Conservation (phyloP, 768 basidiomycete genomes). For the Lyophyllum semitale region DNA sequence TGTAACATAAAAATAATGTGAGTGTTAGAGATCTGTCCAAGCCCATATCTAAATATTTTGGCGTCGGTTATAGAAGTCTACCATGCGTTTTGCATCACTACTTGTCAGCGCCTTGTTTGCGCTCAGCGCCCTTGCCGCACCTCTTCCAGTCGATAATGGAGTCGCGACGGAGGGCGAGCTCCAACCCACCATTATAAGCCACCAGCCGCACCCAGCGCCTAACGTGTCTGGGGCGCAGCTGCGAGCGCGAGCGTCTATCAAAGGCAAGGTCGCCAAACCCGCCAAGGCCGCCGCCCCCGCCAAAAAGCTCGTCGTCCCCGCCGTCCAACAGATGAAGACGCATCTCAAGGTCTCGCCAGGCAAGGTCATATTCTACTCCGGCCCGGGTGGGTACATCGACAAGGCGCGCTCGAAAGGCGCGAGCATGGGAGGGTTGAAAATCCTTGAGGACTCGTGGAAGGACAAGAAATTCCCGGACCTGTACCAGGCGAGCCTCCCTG, state of each 20-base stretch:
- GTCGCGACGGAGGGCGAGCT: neutral
- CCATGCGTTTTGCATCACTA: conserved; percentile 2
- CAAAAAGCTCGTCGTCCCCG: neutral
- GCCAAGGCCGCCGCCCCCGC: neutral
- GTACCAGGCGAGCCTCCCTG: neutral
- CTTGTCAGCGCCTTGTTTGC: conserved; percentile 2
- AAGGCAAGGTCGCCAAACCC: neutral
- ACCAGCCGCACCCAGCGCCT: neutral
- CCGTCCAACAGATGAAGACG: neutral
- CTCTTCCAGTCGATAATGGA: neutral
- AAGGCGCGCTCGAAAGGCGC: neutral
- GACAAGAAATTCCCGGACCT: neutral
- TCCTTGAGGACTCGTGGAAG: conserved; percentile 11
- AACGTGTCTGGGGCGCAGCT: neutral
- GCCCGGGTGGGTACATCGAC: conserved; percentile 10
- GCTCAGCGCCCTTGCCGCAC: conserved; percentile 2
- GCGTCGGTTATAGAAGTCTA: neutral
- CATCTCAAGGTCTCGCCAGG: neutral
- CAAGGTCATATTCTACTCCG: conserved; percentile 12
- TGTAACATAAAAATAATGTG: neutral
- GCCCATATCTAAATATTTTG: too few relatives aligned
- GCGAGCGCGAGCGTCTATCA: neutral
- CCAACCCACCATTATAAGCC: neutral
- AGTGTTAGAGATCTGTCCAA: too few relatives aligned
- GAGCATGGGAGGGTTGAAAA: conserved; percentile 1